phyloP scores from a whole-genome alignment of 306 rosid genomes.

The Echinosophora koreensis region DNA sequence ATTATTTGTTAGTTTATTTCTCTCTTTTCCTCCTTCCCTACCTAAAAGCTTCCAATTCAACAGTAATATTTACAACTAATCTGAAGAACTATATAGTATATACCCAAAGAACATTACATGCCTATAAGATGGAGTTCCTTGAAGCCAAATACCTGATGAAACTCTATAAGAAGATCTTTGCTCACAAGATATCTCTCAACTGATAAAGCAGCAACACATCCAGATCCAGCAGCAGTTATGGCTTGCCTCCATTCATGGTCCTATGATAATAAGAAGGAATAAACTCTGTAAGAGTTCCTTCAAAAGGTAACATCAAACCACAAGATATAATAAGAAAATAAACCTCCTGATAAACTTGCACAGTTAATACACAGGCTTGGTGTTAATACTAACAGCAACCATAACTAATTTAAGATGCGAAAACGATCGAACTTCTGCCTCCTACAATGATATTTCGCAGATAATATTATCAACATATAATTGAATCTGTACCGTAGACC shows the following conservation, averaged over 20 bases:
- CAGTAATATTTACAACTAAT: conserved; percentile 27
- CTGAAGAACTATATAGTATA: conserved; percentile 2
- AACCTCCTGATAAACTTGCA: conserved; percentile 28
- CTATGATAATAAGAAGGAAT: conserved; percentile 48
- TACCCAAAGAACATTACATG: conserved; percentile 32
- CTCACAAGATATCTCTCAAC: conserved; percentile 95
- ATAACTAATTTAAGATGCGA: not conserved
- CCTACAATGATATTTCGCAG: not conserved
- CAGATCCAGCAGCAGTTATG: conserved; percentile 96
- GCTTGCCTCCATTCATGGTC: conserved; percentile 99
- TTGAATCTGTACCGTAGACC: not conserved
- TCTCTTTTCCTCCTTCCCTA: too few relatives aligned
- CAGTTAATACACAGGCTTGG: conserved; percentile 11
- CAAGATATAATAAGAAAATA: conserved; percentile 35
- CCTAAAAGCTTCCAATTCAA: too few relatives aligned
- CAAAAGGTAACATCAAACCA: conserved; percentile 35
- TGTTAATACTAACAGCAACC: conserved; percentile 12
- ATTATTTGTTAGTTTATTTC: too few relatives aligned
- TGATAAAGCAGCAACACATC: conserved; percentile 93
- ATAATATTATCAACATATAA: not conserved
- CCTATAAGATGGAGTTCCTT: conserved; percentile 27
- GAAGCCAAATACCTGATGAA: conserved; percentile 84
- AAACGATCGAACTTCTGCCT: not conserved
- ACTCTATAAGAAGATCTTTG: conserved; percentile 80
- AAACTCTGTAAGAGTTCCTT: conserved; percentile 16